Conservation (phyloP, 2,329 filamentous ascomycete species). For the Parastagonospora nodorum region DNA sequence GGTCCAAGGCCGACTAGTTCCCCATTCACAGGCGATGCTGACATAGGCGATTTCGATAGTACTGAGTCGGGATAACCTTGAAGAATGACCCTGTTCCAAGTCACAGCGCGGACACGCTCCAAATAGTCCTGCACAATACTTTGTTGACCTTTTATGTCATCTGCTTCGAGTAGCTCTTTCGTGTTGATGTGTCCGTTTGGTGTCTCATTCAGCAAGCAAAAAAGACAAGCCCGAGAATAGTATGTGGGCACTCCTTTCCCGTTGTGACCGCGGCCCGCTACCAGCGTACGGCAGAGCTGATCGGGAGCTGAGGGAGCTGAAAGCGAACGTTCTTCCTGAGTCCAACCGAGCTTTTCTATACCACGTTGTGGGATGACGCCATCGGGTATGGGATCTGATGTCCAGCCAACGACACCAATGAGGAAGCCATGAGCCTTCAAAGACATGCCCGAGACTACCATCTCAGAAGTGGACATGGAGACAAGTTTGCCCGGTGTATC, state of each 20-base stretch:
- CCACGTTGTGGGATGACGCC: neutral
- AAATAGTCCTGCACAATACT: too few species aligned
- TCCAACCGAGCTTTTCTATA: neutral
- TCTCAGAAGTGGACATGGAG: too few species aligned
- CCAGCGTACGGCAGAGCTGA: slow-evolving; percentile 14
- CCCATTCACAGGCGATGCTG: too few species aligned
- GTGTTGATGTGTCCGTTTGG: neutral
- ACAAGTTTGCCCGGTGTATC: neutral
- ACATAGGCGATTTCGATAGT: too few species aligned
- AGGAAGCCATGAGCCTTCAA: too few species aligned
- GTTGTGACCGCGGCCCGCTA: slow-evolving; percentile 12
- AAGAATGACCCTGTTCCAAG: too few species aligned
- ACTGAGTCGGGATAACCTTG: too few species aligned
- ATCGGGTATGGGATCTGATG: neutral
- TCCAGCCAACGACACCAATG: neutral
- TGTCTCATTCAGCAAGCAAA: neutral
- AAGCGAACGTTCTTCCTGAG: neutral
- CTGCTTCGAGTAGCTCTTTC: too few species aligned
- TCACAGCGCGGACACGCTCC: too few species aligned
- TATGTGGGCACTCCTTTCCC: slow-evolving; percentile 11
- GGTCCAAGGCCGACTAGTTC: slow-evolving; percentile 5
- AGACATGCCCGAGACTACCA: too few species aligned
- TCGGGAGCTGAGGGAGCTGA: neutral
- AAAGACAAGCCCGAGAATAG: slow-evolving; percentile 16
- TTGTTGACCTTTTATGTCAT: too few species aligned